Base-by-base conservation (phyloP, 1,139 yeast genomes). In the Pichia cactophila region DNA sequence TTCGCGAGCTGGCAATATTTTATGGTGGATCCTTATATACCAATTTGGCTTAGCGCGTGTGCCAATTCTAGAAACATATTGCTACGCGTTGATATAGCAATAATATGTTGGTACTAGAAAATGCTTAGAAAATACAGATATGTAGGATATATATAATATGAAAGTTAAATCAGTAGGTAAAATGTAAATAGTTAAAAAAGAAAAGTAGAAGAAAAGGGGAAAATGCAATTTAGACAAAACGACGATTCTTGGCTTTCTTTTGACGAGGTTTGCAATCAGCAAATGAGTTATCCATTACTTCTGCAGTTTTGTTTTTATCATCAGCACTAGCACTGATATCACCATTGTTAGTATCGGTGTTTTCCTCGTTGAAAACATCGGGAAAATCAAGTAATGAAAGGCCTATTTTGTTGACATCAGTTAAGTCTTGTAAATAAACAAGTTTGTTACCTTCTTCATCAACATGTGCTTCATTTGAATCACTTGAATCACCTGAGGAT, bases 341-440 rank as follows among this genome's bases (percentile, higher is more conserved):
- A 16, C 42, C 42, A 23, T 40, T 40, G 1, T 29, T 40, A 16
- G 33, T 26, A 16, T 16, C 26, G 3, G 42, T 28, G 2, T 2
- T 28, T 10, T 17, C 6, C 23, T 40, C 33, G 5, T 36, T 31
- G 7, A 28, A 33, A 5, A 36, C 35, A n/a, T 31, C 29, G 1
- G 51, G 51, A 37, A 49, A 49, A 41, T 45, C 51, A 12, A 4
- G 7, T 12, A 41, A 8, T 4, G 46, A 33, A 36, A 49, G n/a
- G 4, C 43, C 46, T n/a, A 45, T 35, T 26, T 42, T 49, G 16
- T 45, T 48, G n/a, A 49, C 37, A 33, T 49, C 43, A 16, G 46
- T 39, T 36, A 49, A 36, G 37, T 45, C 42, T n/a, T 43, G 43
- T 17, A 49, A 41, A 16, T 35, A 49, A 10, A 28, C 48, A 26